Evolutionary conservation across 257 asterid species (phyloP).

Genomic region (Anisodus acutangulus): DNA sequence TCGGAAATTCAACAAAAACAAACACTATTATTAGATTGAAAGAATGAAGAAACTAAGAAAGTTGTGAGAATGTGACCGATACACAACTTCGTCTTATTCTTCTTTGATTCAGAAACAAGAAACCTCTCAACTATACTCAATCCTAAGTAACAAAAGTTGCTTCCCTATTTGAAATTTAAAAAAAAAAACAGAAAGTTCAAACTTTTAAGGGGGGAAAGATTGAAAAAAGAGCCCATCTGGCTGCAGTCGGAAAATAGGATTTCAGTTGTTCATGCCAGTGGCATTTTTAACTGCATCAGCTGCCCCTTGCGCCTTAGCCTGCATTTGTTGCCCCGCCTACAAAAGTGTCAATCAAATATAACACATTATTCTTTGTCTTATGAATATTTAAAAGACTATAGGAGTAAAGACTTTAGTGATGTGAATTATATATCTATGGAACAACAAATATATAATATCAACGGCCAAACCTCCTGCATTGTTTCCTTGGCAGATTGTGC

Average conservation of each 20-base stretch:
- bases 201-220: neutral
- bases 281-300: slow-evolving; percentile 46
- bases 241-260: neutral
- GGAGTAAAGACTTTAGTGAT: neutral
- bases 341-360: neutral
- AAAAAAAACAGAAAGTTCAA: neutral
- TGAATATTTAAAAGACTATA: neutral
- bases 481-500: slow-evolving; percentile 50
- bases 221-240: neutral
- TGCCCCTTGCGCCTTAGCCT: slow-evolving; percentile 44
- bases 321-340: slow-evolving; percentile 42
- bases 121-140: neutral
- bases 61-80: neutral
- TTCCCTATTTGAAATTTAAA: neutral
- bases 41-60: neutral
- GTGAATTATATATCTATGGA: neutral
- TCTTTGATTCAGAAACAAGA: neutral
- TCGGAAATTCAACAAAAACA: neutral
- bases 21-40: neutral
- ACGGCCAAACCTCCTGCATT: slow-evolving; percentile 32
- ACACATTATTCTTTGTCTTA: neutral
- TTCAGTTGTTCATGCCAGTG: slow-evolving; percentile 36
- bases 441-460: neutral
- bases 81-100: neutral
- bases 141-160: neutral